phyloP scores from a whole-genome alignment of 805 yeast genomes.

The Maudiozyma turicensis region DNA sequence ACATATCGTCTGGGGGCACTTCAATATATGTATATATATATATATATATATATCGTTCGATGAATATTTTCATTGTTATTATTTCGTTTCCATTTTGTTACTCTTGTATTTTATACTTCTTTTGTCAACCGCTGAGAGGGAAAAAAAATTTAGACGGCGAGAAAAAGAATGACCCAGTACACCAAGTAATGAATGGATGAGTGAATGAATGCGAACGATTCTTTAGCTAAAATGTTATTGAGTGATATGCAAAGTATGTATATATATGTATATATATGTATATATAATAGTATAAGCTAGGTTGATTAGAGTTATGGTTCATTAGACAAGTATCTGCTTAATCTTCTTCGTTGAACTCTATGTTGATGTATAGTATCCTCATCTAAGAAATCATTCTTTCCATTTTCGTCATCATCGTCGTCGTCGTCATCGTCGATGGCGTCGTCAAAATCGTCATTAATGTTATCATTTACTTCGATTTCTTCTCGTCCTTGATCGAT shows the following conservation, averaged over 20 bases:
- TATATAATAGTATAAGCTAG: not conserved
- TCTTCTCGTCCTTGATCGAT: not conserved
- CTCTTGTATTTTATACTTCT: too few relatives aligned
- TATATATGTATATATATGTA: not conserved
- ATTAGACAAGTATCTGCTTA: conserved; percentile 4
- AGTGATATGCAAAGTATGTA: not conserved
- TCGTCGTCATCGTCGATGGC: not conserved
- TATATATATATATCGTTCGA: not conserved
- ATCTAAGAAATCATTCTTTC: not conserved
- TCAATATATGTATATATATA: not conserved
- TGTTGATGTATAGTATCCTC: conserved; percentile 1
- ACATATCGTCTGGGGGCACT: not conserved
- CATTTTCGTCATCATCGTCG: not conserved
- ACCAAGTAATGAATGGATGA: too few relatives aligned
- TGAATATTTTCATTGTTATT: not conserved
- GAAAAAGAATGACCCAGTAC: too few relatives aligned
- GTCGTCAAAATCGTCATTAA: not conserved
- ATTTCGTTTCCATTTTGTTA: too few relatives aligned
- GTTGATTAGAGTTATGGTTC: not conserved
- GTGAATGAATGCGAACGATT: too few relatives aligned
- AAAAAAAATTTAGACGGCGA: too few relatives aligned
- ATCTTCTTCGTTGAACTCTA: conserved; percentile 3
- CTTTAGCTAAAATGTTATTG: not conserved
- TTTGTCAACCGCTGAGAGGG: too few relatives aligned
- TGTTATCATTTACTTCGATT: not conserved